Evolutionary conservation across 148 eudicot species (phyloP), one percentile per base, ranked within the genome.

Genomic region (Vaccinium vitisidaea): DNA sequence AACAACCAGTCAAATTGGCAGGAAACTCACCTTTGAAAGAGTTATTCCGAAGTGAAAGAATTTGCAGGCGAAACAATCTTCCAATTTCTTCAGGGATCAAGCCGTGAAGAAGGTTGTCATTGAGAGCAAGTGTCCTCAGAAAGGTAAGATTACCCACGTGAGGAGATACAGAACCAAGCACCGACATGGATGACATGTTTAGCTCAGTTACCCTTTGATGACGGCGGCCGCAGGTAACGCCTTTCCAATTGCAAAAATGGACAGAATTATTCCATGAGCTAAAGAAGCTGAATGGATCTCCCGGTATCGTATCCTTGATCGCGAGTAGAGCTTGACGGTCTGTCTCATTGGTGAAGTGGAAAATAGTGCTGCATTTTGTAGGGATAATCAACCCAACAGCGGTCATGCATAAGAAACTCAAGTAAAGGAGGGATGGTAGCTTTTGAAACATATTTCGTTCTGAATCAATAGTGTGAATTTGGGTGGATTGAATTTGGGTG

Each of bases 81-180:
- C 84, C 84, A 7, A 86, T 63, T 67, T 86, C 82, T 61, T 65
- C 52, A 18, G 82, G 87, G 5, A 86, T 82, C 7, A 14, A 5
- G 9, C 84, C 84, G 15, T 77, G 69, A 6, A 81, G 32, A 6
- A 49, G 18, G 25, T 82, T 85, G 32, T 30, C 5, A 10, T 16
- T 1, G 19, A 83, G 74, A 52, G 50, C 4, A 0, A 84, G 58
- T 23, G 0, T 8, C 30, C 27, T 50, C 5, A 87, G 80, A 61
- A 84, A 87, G 76, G 80, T 55, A 11, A 87, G 86, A 49, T 87
- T 87, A 11, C 86, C 88, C 1, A 80, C 80, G 63, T 59, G 63
- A 84, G 86, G 81, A 27, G 86, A 84, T 39, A 86, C 2, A 2
- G 86, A 32, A 11, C 88, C 86, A 1, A 27, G 36, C 59, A 87